Conservation (phyloP, 169 alveolate genomes). For the Plasmodium knowlesi region DNA sequence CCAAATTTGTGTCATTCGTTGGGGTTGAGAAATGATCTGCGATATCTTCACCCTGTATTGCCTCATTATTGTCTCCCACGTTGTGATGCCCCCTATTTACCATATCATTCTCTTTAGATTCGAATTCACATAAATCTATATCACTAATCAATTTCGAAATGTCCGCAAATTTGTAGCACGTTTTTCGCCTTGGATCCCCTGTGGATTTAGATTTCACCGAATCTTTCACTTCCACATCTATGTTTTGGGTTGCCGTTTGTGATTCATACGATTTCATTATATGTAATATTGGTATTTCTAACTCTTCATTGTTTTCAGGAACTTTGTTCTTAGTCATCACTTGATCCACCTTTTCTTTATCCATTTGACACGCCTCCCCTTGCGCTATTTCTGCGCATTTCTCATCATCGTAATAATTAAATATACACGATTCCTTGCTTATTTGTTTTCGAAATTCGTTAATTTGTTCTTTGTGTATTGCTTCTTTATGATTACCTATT, state of each 20-base stretch:
- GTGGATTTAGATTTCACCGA: not conserved
- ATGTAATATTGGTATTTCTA: constrained; percentile 36
- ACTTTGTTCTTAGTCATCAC: not conserved
- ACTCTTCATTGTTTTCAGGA: not conserved
- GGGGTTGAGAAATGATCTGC: not conserved
- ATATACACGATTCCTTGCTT: constrained; percentile 31
- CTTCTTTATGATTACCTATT: constrained; percentile 62
- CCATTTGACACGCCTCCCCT: not conserved
- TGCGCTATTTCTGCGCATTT: not conserved
- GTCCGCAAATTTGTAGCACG: constrained; percentile 30
- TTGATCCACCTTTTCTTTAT: not conserved
- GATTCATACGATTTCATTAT: constrained; percentile 12
- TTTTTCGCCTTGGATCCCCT: constrained; percentile 11
- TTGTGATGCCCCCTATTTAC: not conserved
- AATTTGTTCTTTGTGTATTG: constrained; percentile 73
- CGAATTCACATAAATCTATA: constrained; percentile 17
- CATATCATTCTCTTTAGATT: constrained; percentile 2
- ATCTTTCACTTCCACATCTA: not conserved
- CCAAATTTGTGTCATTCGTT: not conserved
- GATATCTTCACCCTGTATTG: constrained; percentile 3
- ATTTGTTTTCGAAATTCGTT: constrained; percentile 55
- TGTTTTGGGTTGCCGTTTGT: not conserved
- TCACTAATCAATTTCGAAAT: constrained; percentile 29
- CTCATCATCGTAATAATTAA: constrained; percentile 17
- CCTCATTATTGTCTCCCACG: not conserved